Base-by-base conservation (phyloP, 208 protist genomes). In the Crithidia sp. region DNA sequence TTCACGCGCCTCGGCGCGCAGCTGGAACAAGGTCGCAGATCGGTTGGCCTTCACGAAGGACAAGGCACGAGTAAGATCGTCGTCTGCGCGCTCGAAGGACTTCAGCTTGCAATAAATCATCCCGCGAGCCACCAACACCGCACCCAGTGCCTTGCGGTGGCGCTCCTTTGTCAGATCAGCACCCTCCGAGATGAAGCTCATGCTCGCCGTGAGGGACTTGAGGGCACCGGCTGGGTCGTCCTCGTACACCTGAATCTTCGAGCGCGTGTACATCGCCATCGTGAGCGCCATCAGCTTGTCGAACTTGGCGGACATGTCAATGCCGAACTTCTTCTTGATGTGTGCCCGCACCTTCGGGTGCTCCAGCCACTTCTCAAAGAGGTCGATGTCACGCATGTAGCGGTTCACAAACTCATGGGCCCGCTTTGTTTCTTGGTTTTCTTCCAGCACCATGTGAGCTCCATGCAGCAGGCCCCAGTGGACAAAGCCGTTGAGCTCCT, bases 361-460 rank as follows among this genome's bases (percentile, higher is more conserved):
- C 78, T 94, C 88, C 54, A 96, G 83, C 89, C 92, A 96, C 81
- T 93, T 93, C 74, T 91, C 78, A 67, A 96, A 96, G n/a, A 96
- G 78, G 71, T 96, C 92, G 57, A 96, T 83, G 60, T 96, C 92
- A 14, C 92, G 89, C 86, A 96, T 87, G 82, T 96, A 96, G 57
- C 89, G 92, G 77, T 96, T 96, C 37, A 95, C 89, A 77, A 94
- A 96, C 76, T 94, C 88, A 67, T 95, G 92, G 6, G 92, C 87
- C 64, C 83, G 83, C 80, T 94, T 95, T n/a, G 84, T 82, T 5
- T 96, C 89, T 28, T 93, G 88, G 56, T 96, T 93, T 61, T 96
- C 87, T 74, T 94, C 89, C 14, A 96, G 58, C 17, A 95, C 81
- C 88, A 95, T 92, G 72, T 96, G 87, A 10, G 92, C 81, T n/a